Conservation (phyloP, 805 yeast genomes). For the Ogataea ganodermae region DNA sequence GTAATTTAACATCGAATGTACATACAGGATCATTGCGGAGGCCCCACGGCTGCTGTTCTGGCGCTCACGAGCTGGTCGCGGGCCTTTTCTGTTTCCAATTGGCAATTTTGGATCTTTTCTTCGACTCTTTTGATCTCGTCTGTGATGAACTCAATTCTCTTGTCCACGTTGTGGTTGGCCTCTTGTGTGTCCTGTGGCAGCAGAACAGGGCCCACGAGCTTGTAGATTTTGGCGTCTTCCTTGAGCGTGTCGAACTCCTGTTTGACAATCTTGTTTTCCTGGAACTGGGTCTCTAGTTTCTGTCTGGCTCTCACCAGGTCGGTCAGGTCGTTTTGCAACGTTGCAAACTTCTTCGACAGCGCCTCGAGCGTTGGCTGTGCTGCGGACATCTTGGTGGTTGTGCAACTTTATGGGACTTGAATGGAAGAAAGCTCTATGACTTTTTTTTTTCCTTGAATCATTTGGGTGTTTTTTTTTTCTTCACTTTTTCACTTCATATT, state of each 20-base stretch:
- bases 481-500: too few relatives aligned
- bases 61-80: conserved; percentile 45
- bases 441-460: too few relatives aligned
- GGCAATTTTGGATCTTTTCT: conserved; percentile 58
- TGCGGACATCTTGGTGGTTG: not conserved
- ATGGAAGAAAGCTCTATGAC: too few relatives aligned
- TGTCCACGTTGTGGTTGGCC: conserved; percentile 80
- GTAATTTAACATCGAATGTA: conserved; percentile 5
- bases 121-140: conserved; percentile 81
- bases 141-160: conserved; percentile 85
- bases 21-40: conserved; percentile 6
- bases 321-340: conserved; percentile 34
- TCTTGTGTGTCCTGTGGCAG: conserved; percentile 86
- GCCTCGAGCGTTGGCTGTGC: conserved; percentile 19
- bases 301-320: conserved; percentile 74
- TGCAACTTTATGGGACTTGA: too few relatives aligned
- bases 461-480: too few relatives aligned
- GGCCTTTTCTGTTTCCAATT: conserved; percentile 55
- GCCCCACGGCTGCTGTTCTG: conserved; percentile 16
- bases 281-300: conserved; percentile 87
- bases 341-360: conserved; percentile 26
- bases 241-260: conserved; percentile 67
- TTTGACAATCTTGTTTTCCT: conserved; percentile 88
- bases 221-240: conserved; percentile 75
- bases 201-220: conserved; percentile 88